Evolutionary conservation across 805 yeast genomes (phyloP), one percentile per base, ranked within the genome.

Genomic region (Starmerella etchellsii): DNA sequence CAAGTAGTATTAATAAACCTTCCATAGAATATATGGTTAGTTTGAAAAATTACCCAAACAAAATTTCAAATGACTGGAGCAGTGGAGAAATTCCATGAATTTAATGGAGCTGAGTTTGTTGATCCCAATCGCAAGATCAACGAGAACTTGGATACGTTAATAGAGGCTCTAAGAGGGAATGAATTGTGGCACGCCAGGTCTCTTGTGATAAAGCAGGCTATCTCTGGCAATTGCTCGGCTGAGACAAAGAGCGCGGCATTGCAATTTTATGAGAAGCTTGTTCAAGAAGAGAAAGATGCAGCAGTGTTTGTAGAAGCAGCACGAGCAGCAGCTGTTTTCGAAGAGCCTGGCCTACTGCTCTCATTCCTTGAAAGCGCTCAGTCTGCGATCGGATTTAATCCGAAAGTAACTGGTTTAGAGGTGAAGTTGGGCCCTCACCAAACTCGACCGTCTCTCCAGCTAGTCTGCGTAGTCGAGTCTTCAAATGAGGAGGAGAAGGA

Each of bases 221-320:
- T 31, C n/a, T 7, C 4, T 13, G 25, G 34, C 24, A 16, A 21
- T 16, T 21, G 23, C 25, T 5, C 34, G 10, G 10, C 10, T 22
- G 34, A 19, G 3, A 14, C 3, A 11, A 34, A 37, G n/a, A 10
- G 6, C 3, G 29, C 16, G 10, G 35, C 34, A 2, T 27, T 40
- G 8, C 18, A 13, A 11, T 18, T 34, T n/a, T 47, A 47, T 28
- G 57, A 53, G 7, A 50, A 47, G 5, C 50, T 53, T 4, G 42
- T 29, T 10, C n/a, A n/a, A n/a, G 23, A 23, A 14, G 25, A 16
- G 13, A 61, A 41, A 56, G 64, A 39, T 9, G 42, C 78, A 8
- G 65, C 69, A 27, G 60, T 71, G 6, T 49, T 67, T 48, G 59
- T 83, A 42, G 97, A 88, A 57, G 62, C 65, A 34, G 77, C 91